Percentiles rank a stretch among this genome's conserved stretches.
These are phyloP conservation scores for Hansfordia pulvinata DNA, from an alignment of 2,329 filamentous ascomycete species.

Conservation along the genomic window DNA sequence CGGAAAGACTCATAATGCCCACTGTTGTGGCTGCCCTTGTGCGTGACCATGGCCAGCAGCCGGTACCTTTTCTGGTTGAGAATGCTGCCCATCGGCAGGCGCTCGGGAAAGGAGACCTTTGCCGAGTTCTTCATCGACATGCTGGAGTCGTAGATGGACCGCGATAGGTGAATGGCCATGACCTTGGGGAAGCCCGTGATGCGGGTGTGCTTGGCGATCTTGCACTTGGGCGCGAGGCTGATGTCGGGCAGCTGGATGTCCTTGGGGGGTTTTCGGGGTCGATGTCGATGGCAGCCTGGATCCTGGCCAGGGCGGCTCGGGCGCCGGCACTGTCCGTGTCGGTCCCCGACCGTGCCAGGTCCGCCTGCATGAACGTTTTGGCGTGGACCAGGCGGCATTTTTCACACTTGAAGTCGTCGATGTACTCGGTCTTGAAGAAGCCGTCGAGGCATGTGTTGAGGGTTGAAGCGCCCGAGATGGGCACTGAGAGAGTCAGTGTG, in stretches of 20 bases:
- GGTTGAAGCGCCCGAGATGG: constrained; percentile 66
- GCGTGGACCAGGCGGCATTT: constrained; percentile 81
- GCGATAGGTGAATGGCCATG: constrained; percentile 80
- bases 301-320: constrained; percentile 44
- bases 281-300: constrained; percentile 57
- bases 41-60: constrained; percentile 76
- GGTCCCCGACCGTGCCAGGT: constrained; percentile 40
- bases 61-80: constrained; percentile 69
- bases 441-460: constrained; percentile 84
- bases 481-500: constrained; percentile 83
- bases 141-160: constrained; percentile 76
- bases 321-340: constrained; percentile 36
- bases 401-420: constrained; percentile 95
- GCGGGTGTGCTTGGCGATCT: constrained; percentile 76
- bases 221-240: constrained; percentile 63
- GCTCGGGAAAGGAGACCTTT: constrained; percentile 85
- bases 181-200: constrained; percentile 83
- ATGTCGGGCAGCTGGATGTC: constrained; percentile 64
- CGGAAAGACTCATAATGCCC: constrained; percentile 96
- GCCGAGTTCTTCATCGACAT: constrained; percentile 85
- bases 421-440: constrained; percentile 87
- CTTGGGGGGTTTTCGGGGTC: constrained; percentile 70
- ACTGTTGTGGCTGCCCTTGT: constrained; percentile 90
- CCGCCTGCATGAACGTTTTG: constrained; percentile 45
- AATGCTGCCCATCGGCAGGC: constrained; percentile 68